Percentiles rank a stretch among this genome's conserved stretches.
Evolutionary conservation across 2,329 filamentous ascomycete species (phyloP).

Genomic region (Colletotrichum sojae): DNA sequence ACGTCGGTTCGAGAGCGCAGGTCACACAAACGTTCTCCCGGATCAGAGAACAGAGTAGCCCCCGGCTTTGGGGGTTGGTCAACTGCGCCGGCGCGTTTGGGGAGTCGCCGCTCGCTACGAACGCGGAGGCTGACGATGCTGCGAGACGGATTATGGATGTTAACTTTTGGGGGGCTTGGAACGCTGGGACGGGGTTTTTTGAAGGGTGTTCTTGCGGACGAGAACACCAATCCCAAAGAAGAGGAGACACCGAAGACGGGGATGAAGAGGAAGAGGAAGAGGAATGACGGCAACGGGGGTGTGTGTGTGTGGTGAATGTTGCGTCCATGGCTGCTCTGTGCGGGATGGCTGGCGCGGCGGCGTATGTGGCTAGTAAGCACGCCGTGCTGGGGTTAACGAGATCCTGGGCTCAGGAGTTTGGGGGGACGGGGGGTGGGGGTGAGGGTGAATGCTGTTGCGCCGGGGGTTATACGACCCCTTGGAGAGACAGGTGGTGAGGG

Average conservation of each 20-base stretch:
- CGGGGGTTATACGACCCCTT: too few relatives aligned
- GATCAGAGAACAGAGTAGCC: not conserved
- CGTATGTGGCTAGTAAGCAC: slow-evolving; percentile 12
- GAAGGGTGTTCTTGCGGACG: not conserved
- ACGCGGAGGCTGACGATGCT: not conserved
- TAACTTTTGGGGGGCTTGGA: not conserved
- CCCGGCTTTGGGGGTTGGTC: not conserved
- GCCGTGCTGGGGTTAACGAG: slow-evolving; percentile 7
- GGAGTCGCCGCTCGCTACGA: not conserved
- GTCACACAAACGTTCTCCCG: not conserved
- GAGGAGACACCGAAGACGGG: too few relatives aligned
- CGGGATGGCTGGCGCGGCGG: not conserved
- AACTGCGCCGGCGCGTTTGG: not conserved
- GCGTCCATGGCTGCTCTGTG: not conserved
- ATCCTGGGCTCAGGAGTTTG: slow-evolving; percentile 1
- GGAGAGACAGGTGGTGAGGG: too few relatives aligned
- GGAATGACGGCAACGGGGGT: too few relatives aligned
- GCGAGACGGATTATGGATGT: not conserved
- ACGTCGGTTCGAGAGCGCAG: not conserved
- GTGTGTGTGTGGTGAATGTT: slow-evolving; percentile 4
- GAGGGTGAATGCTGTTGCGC: not conserved
- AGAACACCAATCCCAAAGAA: too few relatives aligned
- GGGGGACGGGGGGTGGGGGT: not conserved
- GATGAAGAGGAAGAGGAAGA: not conserved
- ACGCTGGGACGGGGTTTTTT: not conserved